Conservation (phyloP, 225 moss, liverwort and hornwort genomes). For the Climacium dendroides region DNA sequence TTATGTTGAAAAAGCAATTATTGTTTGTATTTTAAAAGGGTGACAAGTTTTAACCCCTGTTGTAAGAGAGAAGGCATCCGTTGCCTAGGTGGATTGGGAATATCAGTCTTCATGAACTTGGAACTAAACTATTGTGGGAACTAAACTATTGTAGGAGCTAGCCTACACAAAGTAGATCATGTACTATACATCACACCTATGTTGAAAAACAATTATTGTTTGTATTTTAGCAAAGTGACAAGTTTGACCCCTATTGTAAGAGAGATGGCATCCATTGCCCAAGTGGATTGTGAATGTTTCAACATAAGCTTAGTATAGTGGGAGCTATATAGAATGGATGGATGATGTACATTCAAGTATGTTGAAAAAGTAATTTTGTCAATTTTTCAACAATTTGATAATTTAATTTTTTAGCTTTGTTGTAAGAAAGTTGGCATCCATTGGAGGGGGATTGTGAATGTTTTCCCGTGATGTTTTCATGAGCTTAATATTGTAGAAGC, state of each 20-base stretch:
- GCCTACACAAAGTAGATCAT: too few relatives aligned
- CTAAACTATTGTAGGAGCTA: too few relatives aligned
- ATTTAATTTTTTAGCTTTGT: neutral
- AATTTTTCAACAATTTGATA: neutral
- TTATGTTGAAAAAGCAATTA: neutral
- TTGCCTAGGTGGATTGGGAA: neutral
- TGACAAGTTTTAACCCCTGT: neutral
- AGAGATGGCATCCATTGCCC: too few relatives aligned
- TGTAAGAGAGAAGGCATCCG: neutral
- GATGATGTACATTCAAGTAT: neutral
- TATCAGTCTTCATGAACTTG: accelerated
- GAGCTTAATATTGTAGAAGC: neutral
- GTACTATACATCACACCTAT: too few relatives aligned
- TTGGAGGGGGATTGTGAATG: neutral
- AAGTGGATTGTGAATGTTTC: too few relatives aligned
- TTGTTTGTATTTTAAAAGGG: neutral
- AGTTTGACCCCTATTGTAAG: too few relatives aligned
- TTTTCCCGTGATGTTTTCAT: too few relatives aligned
- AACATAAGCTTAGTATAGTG: accelerated
- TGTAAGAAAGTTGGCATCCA: neutral
- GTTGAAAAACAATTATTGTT: too few relatives aligned
- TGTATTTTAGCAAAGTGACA: too few relatives aligned
- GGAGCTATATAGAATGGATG: neutral
- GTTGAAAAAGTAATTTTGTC: neutral
- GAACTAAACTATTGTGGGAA: too few relatives aligned